Evolutionary conservation across 2,329 filamentous ascomycete species (phyloP).

Genomic region (Aspergillus luchuensis): DNA sequence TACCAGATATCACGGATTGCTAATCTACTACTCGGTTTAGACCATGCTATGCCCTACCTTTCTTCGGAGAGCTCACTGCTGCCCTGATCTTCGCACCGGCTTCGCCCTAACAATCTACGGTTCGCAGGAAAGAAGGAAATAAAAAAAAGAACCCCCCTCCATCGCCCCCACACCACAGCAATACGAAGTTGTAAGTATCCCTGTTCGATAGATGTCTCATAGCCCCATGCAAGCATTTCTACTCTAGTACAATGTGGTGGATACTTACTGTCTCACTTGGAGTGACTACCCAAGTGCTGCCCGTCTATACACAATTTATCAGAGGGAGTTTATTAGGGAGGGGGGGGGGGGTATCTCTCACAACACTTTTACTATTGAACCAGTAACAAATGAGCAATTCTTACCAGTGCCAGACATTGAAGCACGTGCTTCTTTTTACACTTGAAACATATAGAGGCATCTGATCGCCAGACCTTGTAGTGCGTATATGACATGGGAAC

Average conservation of each 20-base stretch:
- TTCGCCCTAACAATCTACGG: background rate
- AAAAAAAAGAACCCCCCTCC: background rate
- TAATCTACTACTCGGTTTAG: background rate
- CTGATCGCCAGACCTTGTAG: too few relatives aligned
- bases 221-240: background rate
- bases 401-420: too few relatives aligned
- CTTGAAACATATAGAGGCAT: too few relatives aligned
- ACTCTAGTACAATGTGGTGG: too few relatives aligned
- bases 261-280: too few relatives aligned
- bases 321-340: too few relatives aligned
- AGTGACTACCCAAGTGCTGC: too few relatives aligned
- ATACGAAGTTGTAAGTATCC: background rate
- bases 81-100: background rate
- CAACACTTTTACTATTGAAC: too few relatives aligned
- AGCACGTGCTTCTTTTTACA: too few relatives aligned
- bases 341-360: too few relatives aligned
- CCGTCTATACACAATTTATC: too few relatives aligned
- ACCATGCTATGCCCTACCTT: background rate
- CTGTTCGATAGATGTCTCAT: background rate
- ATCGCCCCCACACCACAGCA: background rate
- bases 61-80: background rate
- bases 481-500: background rate
- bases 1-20: background rate
- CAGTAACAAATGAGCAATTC: too few relatives aligned
- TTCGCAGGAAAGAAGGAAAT: background rate